A percentile compares a stretch with the other conserved stretches of the same genome.
Conservation (phyloP, 129 eudicot species). For the Centella asiatica region DNA sequence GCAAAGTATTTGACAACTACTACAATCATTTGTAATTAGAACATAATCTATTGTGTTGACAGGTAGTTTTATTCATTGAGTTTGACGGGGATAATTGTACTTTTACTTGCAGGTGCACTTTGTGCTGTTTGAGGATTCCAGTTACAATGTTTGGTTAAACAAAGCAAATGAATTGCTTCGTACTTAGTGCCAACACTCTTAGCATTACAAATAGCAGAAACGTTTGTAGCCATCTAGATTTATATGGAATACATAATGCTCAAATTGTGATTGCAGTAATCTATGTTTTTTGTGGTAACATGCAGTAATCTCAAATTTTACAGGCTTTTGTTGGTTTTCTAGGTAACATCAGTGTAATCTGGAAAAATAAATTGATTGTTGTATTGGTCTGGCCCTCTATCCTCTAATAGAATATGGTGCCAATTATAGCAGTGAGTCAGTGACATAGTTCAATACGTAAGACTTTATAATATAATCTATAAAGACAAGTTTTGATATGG, state of each 20-base stretch:
- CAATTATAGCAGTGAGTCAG: no score
- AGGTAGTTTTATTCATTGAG: background rate
- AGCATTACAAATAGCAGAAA: background rate
- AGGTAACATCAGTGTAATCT: background rate
- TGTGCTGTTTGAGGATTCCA: constrained; percentile 63
- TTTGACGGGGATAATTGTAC: background rate
- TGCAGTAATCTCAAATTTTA: background rate
- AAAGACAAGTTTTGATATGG: no score
- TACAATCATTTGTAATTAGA: no score
- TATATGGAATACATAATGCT: background rate
- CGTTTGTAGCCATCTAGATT: background rate
- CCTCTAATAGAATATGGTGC: no score
- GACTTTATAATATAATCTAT: no score
- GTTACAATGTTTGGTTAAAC: constrained; percentile 56
- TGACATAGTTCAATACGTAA: no score
- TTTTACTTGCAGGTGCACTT: constrained; percentile 69
- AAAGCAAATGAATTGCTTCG: constrained; percentile 51
- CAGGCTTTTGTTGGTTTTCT: background rate
- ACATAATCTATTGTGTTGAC: background rate
- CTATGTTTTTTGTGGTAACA: no score
- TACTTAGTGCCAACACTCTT: background rate
- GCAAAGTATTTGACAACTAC: background rate
- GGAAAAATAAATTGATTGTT: no score
- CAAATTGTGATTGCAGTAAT: background rate
- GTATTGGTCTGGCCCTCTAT: no score